Conservation (phyloP, 495 filamentous ascomycete genomes). For the Pseudevernia furfuracea region DNA sequence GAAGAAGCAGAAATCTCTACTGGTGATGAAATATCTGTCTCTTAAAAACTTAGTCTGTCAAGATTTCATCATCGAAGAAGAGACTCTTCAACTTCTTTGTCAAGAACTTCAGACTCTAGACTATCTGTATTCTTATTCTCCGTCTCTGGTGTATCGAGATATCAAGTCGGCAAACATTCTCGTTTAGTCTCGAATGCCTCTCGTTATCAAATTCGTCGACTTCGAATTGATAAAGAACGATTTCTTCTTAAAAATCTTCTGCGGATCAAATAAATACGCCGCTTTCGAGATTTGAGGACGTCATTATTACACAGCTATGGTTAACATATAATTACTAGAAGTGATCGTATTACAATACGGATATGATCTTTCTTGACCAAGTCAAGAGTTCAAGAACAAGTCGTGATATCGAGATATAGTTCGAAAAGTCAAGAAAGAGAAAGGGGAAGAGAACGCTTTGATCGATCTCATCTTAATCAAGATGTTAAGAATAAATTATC, state of each 20-base stretch:
- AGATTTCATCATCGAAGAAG: constrained; percentile 7
- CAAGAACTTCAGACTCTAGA: constrained; percentile 7
- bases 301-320: too few species aligned
- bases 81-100: constrained; percentile 5
- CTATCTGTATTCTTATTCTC: constrained; percentile 5
- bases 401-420: too few species aligned
- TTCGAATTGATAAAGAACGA: background rate
- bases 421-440: too few species aligned
- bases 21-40: constrained; percentile 6
- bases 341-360: too few species aligned
- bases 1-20: constrained; percentile 1
- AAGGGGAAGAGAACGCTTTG: too few species aligned
- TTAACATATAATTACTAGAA: too few species aligned
- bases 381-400: too few species aligned
- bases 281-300: background rate
- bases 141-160: constrained; percentile 7
- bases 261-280: background rate
- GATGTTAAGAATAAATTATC: too few species aligned
- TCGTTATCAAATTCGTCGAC: constrained; percentile 1
- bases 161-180: constrained; percentile 7
- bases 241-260: background rate
- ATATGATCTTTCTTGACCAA: too few species aligned
- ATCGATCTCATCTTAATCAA: too few species aligned
- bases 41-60: constrained; percentile 9
- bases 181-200: background rate